Percentiles rank a stretch among this genome's conserved stretches.
These are phyloP conservation scores for Penicillium riverlandense DNA, from an alignment of 495 filamentous ascomycete genomes.

Conservation along the genomic window DNA sequence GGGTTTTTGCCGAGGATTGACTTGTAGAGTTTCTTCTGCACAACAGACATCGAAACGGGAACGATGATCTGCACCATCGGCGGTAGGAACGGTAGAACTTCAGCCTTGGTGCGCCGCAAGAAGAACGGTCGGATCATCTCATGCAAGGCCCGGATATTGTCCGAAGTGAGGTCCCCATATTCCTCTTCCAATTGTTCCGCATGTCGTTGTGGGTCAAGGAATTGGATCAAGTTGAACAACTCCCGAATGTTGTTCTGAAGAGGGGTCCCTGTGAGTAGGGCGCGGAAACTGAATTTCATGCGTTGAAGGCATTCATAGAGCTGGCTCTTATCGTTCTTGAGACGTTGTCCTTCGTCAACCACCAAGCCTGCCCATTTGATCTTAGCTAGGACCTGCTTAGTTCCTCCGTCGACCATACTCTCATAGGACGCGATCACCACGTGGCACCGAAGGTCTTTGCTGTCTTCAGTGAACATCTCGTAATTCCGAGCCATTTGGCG, in stretches of 20 bases:
- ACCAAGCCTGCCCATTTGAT: conserved; percentile 83
- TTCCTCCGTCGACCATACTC: conserved; percentile 63
- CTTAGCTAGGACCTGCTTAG: conserved; percentile 50
- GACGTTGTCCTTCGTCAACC: conserved; percentile 91
- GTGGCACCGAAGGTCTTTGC: conserved; percentile 65
- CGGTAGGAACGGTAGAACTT: conserved; percentile 84
- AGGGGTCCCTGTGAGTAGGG: conserved; percentile 84
- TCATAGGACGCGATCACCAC: conserved; percentile 95
- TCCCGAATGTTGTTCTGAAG: conserved; percentile 94
- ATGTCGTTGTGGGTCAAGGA: conserved; percentile 64
- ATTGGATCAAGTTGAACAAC: conserved; percentile 91
- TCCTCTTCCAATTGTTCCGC: conserved; percentile 67
- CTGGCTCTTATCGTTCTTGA: conserved; percentile 85
- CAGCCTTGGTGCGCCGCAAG: conserved; percentile 75
- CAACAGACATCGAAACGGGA: conserved; percentile 81
- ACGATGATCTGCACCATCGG: conserved; percentile 92
- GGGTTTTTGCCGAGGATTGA: conserved; percentile 87
- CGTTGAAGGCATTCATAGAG: conserved; percentile 67
- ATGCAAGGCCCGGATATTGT: conserved; percentile 75
- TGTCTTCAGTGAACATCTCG: conserved; percentile 71
- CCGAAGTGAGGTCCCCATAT: conserved; percentile 66
- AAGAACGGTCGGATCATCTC: conserved; percentile 80
- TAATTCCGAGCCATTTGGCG: conserved; percentile 65
- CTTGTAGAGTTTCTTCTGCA: conserved; percentile 93
- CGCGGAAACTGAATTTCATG: conserved; percentile 69